A percentile compares a stretch with the other conserved stretches of the same genome.
These are phyloP conservation scores for Magnusiomyces tetraspermus DNA, from an alignment of 1,139 yeast genomes.

Conservation along the genomic window DNA sequence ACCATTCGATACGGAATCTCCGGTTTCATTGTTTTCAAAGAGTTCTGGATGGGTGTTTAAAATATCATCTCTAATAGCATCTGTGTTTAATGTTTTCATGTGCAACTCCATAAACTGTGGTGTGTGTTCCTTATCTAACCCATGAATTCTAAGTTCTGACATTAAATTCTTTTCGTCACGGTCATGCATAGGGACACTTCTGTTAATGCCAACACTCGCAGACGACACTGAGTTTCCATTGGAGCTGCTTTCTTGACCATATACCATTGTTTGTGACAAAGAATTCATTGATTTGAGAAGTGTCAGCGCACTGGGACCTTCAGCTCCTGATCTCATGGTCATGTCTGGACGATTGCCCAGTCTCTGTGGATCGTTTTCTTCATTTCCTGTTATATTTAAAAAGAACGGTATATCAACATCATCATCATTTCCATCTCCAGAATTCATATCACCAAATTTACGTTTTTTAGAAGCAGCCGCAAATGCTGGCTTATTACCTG, in stretches of 20 bases:
- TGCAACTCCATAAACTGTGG: conserved; percentile 52
- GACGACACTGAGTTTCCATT: conserved; percentile 23
- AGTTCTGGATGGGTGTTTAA: conserved; percentile 1
- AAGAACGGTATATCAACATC: conserved; percentile 29
- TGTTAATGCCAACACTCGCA: conserved; percentile 7
- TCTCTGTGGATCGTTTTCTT: conserved; percentile 67
- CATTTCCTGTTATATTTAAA: conserved; percentile 70
- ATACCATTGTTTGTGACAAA: conserved; percentile 72
- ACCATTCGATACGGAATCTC: background rate
- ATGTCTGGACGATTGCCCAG: conserved; percentile 79
- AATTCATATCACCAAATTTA: conserved; percentile 41
- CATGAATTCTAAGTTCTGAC: conserved; percentile 51
- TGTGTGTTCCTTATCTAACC: conserved; percentile 44
- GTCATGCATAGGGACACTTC: conserved; percentile 11
- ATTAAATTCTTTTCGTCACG: conserved; percentile 32
- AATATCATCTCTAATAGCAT: background rate
- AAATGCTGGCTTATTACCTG: background rate
- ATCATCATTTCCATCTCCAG: conserved; percentile 25
- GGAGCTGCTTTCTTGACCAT: conserved; percentile 34
- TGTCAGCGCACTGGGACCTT: conserved; percentile 57
- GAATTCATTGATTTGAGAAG: conserved; percentile 84
- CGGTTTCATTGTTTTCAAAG: background rate
- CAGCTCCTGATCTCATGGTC: conserved; percentile 59
- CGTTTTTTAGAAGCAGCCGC: conserved; percentile 7
- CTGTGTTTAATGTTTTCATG: conserved; percentile 24